A percentile compares a stretch with the other conserved stretches of the same genome.
These are phyloP conservation scores for Aspergillus sp. DNA, from an alignment of 2,329 filamentous ascomycete species.

Conservation along the genomic window DNA sequence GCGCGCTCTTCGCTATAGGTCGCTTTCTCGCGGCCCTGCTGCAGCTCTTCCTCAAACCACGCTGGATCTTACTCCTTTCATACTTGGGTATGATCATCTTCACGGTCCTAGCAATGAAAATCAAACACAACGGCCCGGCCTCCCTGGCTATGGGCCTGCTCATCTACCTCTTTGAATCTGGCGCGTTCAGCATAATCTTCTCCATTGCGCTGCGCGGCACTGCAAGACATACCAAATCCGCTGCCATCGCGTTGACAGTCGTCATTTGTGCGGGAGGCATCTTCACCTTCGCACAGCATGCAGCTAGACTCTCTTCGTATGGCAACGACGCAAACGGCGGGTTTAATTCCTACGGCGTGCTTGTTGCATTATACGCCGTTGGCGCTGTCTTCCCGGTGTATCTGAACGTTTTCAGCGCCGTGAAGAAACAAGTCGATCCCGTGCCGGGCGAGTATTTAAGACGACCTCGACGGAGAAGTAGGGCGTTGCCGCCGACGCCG, in stretches of 20 bases:
- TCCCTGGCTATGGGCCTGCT: slow-evolving; percentile 46
- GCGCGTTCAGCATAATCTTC: slow-evolving; percentile 54
- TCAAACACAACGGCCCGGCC: slow-evolving; percentile 34
- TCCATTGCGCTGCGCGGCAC: slow-evolving; percentile 53
- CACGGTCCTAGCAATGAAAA: slow-evolving; percentile 43
- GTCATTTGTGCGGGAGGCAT: slow-evolving; percentile 49
- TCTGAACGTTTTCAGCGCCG: slow-evolving; percentile 43
- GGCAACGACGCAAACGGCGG: slow-evolving; percentile 28
- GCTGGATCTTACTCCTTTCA: slow-evolving; percentile 50
- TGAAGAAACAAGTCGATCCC: slow-evolving; percentile 47
- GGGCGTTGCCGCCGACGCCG: background rate
- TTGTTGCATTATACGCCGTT: slow-evolving; percentile 46
- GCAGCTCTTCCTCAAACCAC: slow-evolving; percentile 51
- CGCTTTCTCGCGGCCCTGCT: slow-evolving; percentile 51
- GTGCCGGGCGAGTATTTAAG: slow-evolving; percentile 33
- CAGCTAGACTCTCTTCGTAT: slow-evolving; percentile 19
- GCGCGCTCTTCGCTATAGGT: slow-evolving; percentile 52
- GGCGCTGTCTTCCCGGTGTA: slow-evolving; percentile 50
- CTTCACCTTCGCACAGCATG: slow-evolving; percentile 50
- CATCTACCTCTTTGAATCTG: slow-evolving; percentile 55
- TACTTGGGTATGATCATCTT: slow-evolving; percentile 49
- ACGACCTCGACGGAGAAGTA: slow-evolving; percentile 6
- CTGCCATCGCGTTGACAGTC: slow-evolving; percentile 47
- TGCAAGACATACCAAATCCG: slow-evolving; percentile 53
- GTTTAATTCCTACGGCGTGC: slow-evolving; percentile 47